Base-by-base conservation (phyloP, 495 filamentous ascomycete genomes). In the Aspergillus sparsus region DNA sequence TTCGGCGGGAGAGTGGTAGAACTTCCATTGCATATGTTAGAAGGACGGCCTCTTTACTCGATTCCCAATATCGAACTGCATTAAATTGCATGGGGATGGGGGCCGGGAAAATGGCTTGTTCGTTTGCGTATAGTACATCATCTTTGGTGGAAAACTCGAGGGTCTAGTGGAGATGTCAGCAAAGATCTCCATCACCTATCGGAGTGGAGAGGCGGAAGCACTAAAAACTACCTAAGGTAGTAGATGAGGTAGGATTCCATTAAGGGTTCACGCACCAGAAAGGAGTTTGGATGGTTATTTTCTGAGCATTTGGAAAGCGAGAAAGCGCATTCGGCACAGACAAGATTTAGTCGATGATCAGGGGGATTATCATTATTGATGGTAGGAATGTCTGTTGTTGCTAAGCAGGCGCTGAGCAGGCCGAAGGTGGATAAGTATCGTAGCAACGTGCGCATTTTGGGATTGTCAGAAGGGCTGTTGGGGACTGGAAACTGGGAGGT, bases 121-220 rank as follows among this genome's bases (percentile, higher is more conserved):
- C 61, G 59, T 83, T 83, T 58, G 80, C 72, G 27, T 64, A 71
- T 7, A 83, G 70, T 13, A 55, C 64, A 55, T 73, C 74, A 61
- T 78, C 66, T 18, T 74, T 49, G 6, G 74, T 70, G 49, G 72
- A 63, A 66, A 80, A 74, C 37, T 71, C 72, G 8, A 82, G 53
- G 12, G 76, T 66, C 76, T 77, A 47, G 8, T 53, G 13, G 12
- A 10, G 10, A 9, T 27, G 50, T 66, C 59, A 63, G 61, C 45
- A 37, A 45, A 0, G 10, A 7, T 50, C 27, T 2, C 21, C 21
- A 27, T 27, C 21, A 3, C 21, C 3, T 27, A 27, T 27, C 21
- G 21, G 21, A 27, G 21, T 27, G 21, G 21, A 27, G 21, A 27
- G 21, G 21, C 21, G 21, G 21, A 27, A 27, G 1, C 21, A n/a